Conservation (phyloP, 495 filamentous ascomycete species). For the Staphylotrichum longicolle region DNA sequence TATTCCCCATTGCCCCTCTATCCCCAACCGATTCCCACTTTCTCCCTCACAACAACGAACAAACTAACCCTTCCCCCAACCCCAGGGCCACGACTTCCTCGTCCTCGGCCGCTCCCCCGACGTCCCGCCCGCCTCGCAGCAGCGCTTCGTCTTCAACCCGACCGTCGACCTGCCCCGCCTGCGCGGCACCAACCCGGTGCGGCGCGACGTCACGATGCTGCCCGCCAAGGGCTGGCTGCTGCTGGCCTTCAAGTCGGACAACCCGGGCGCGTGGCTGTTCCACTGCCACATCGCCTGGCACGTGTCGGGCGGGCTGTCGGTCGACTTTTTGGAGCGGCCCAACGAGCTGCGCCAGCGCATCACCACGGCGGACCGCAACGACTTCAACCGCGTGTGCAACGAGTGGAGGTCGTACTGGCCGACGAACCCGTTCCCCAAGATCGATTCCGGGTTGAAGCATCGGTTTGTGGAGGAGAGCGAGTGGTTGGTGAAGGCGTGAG, state of each 20-base stretch:
- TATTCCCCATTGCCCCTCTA: background rate
- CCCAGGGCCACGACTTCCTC: conserved; percentile 59
- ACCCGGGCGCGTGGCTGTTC: conserved; percentile 56
- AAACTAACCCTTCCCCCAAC: background rate
- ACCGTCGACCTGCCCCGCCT: conserved; percentile 29
- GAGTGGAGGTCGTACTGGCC: conserved; percentile 32
- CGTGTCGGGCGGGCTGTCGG: conserved; percentile 45
- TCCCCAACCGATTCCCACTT: background rate
- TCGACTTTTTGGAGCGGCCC: conserved; percentile 50
- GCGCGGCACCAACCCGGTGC: conserved; percentile 51
- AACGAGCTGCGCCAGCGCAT: conserved; percentile 29
- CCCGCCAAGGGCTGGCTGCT: conserved; percentile 44
- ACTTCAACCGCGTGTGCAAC: conserved; percentile 29
- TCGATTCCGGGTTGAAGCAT: conserved; percentile 31
- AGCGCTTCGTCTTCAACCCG: conserved; percentile 37
- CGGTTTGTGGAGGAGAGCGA: conserved; percentile 18
- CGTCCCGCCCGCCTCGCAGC: conserved; percentile 17
- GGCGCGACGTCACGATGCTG: conserved; percentile 61
- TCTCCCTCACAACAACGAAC: background rate
- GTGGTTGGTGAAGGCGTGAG: conserved; percentile 12
- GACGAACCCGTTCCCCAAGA: conserved; percentile 29
- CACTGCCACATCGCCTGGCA: conserved; percentile 62
- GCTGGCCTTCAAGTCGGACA: conserved; percentile 56
- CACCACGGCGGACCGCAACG: conserved; percentile 20
- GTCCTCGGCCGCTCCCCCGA: conserved; percentile 47